Base-by-base conservation (phyloP, 2,329 filamentous ascomycete genomes). In the Pseudocercospora vitis region DNA sequence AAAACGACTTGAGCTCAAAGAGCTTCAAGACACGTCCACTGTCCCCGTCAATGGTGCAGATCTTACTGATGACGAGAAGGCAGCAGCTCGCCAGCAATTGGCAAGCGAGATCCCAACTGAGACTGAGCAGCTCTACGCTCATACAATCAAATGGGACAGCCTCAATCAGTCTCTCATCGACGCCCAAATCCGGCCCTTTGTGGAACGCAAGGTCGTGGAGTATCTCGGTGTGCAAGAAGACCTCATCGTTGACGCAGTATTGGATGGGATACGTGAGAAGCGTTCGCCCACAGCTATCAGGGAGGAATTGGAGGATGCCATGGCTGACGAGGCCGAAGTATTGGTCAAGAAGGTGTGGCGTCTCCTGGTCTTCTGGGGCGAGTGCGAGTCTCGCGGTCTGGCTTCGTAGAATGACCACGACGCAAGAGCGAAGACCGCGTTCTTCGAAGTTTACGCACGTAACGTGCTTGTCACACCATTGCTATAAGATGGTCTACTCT, bases 191-290 rank as follows among this genome's bases (percentile, higher is more conserved):
- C 84, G 88, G 66, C 91, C 92, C 24, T 99, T 96, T 74, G 89
- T 97, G 52, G 91, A 96, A 77, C 95, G 95, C 81, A 99, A 97
- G 80, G 89, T 97, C 63, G 87, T 99, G 56, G 94, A 99, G 73
- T 95, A 94, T 65, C 81, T 99, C 45, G 95, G 95, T 55, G 88
- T 99, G 53, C 91, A 97, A 73, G 94, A 99, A 71, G 89, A 97
- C 74, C 86, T 96, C 75, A 78, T 99, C 44, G 91, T 99, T 26
- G 91, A 96, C 68, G 86, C 94, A 37, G 90, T 97, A 32, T 87
- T 96, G 68, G 87, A 91, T 65, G 90, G 95, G 72, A 76, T 99
- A 64, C 85, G 86, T 63, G 85, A 85, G 21, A 81, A 80, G 58
- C 89, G 94, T n/a, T 81, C 85, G 56, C 48, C 53, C 9, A 7